Evolutionary conservation across 345 rosid genomes (phyloP).

Genomic region (Populus tremula): DNA sequence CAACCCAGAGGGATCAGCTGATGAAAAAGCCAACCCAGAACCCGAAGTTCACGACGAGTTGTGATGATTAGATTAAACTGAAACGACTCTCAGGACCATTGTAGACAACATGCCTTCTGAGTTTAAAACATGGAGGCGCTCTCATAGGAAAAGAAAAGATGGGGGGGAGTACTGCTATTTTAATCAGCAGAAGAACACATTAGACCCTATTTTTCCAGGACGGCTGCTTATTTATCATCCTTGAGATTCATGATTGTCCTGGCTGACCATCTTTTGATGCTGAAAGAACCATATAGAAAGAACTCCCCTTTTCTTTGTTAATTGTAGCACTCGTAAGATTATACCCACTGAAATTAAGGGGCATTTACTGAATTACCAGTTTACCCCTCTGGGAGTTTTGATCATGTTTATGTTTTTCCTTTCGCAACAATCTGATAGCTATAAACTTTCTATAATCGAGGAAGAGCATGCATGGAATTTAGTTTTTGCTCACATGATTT

Average conservation of each 20-base stretch:
- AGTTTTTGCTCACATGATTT: neutral
- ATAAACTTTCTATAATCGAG: neutral
- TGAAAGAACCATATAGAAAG: neutral
- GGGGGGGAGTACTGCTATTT: neutral
- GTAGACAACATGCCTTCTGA: conserved; percentile 2
- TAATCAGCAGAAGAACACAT: neutral
- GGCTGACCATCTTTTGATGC: neutral
- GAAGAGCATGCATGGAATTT: neutral
- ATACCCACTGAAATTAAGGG: neutral
- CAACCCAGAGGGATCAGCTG: conserved; percentile 7
- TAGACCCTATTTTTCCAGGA: neutral
- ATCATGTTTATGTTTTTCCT: neutral
- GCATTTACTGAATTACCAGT: neutral
- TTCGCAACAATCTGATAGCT: neutral
- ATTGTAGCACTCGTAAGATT: neutral
- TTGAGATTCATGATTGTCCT: neutral
- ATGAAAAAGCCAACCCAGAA: conserved; percentile 25
- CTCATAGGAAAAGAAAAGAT: neutral
- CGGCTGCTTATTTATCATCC: neutral
- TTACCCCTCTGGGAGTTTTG: neutral
- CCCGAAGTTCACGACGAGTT: conserved; percentile 61
- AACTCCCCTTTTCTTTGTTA: neutral
- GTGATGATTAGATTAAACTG: conserved; percentile 46
- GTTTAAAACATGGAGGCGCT: conserved; percentile 1
- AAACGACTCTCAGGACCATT: neutral